Evolutionary conservation across 2,329 filamentous ascomycete species (phyloP), one percentile per base, ranked within the genome.

Genomic region (Aspergillus unguis): DNA sequence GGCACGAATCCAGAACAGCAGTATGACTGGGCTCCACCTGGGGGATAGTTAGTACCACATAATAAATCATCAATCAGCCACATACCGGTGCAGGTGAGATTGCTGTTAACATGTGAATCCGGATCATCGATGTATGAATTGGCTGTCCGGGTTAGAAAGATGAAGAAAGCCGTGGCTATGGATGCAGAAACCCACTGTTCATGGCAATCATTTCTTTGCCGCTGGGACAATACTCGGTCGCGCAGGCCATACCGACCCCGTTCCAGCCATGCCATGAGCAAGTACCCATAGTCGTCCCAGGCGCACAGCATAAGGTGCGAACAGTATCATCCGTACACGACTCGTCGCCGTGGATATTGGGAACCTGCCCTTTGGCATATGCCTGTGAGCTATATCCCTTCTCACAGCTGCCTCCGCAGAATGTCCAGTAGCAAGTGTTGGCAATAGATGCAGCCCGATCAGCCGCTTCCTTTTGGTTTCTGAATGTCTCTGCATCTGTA

Each of bases 1-100:
- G 47, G 47, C 17, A 43, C 47, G 27, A 50, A 50, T 25, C 47
- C 47, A n/a, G 47, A 43, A 31, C 47, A 50, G 47, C 47, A 50
- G 47, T 50, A 50, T 17, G 47, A 43, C 47, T 50, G 47, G 17
- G 37, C 26, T 43, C 47, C 47, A 44, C 47, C 47, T 50, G 38
- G 35, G 46, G 26, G 28, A 25, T 41, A 32, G 31, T 32, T 6
- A 32, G 31, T 32, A 32, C 31, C 31, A 32, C 6, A 32, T 10
- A 10, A 32, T 32, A 32, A 32, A 32, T 32, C 31, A 32, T 32
- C 31, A 32, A 32, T 32, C 31, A 32, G 31, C 36, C 46, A 49
- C 46, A 29, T 49, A 49, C 46, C 46, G 28, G 23, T 50, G 31
- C 47, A 50, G 31, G 47, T 50, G 11, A 50, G 38, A 26, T 50